phyloP scores from a whole-genome alignment of 2,329 filamentous ascomycete genomes.

The Stagonosporopsis rhizophila region DNA sequence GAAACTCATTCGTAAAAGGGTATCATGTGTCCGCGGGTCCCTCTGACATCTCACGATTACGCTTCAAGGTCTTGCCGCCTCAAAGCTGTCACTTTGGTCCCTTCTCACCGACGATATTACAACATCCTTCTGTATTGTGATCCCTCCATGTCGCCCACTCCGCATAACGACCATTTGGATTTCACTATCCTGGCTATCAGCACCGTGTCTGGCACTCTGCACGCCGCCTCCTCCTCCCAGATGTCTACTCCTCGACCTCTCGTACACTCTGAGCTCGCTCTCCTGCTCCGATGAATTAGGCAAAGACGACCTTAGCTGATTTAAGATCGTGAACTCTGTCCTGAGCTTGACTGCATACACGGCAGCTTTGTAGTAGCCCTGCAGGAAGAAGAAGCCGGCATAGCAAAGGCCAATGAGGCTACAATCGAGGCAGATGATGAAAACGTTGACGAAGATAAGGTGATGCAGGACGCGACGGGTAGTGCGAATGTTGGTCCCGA shows the following conservation, averaged over 20 bases:
- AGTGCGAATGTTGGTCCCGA: slow-evolving; percentile 19
- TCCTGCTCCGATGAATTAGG: slow-evolving; percentile 15
- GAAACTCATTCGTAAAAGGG: not conserved
- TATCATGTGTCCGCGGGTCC: not conserved
- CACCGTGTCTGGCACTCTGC: slow-evolving; percentile 6
- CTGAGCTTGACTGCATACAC: slow-evolving; percentile 57
- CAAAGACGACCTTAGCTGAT: slow-evolving; percentile 37
- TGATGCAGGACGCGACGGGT: slow-evolving; percentile 34
- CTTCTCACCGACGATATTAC: slow-evolving; percentile 9
- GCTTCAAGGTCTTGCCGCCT: slow-evolving; percentile 6
- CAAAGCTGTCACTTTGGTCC: slow-evolving; percentile 11
- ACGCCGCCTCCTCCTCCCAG: slow-evolving; percentile 17
- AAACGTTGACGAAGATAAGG: slow-evolving; percentile 49
- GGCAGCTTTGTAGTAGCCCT: slow-evolving; percentile 49
- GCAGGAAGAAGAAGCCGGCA: slow-evolving; percentile 48
- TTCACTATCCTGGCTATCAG: slow-evolving; percentile 10
- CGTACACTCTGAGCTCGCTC: slow-evolving; percentile 6
- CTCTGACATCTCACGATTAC: not conserved
- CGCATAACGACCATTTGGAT: slow-evolving; percentile 17
- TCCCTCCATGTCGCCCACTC: slow-evolving; percentile 14
- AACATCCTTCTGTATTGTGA: slow-evolving; percentile 18
- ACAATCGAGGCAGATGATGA: slow-evolving; percentile 51
- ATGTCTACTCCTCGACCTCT: slow-evolving; percentile 52
- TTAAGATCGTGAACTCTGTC: slow-evolving; percentile 61
- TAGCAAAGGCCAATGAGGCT: slow-evolving; percentile 50